A percentile compares a stretch with the other conserved stretches of the same genome.
phyloP scores from a whole-genome alignment of 1,139 yeast genomes.

The Tardiomyces digboiensis region DNA sequence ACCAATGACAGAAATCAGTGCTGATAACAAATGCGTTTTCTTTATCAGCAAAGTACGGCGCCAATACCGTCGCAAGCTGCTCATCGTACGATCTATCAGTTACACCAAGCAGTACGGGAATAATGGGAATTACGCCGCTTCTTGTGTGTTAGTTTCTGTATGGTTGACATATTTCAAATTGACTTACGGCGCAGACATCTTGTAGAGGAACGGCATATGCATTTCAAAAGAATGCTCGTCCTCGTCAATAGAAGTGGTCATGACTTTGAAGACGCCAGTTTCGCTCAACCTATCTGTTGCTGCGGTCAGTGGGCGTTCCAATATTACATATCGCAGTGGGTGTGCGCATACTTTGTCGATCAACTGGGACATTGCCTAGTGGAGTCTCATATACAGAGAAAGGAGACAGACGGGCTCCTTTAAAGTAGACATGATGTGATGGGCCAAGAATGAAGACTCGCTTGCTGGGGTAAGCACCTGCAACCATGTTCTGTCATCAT shows the following conservation, averaged over 20 bases:
- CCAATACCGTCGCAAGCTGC: conserved; percentile 39
- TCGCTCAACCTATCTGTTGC: conserved; percentile 24
- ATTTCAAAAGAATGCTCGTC: conserved; percentile 93
- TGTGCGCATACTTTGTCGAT: conserved; percentile 29
- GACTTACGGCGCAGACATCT: conserved; percentile 26
- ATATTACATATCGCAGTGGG: background rate
- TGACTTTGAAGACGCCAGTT: conserved; percentile 38
- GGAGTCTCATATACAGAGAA: conserved; percentile 68
- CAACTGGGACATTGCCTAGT: conserved; percentile 64
- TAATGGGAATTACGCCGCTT: conserved; percentile 27
- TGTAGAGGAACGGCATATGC: conserved; percentile 76
- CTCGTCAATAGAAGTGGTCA: conserved; percentile 57
- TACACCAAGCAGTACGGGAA: conserved; percentile 78
- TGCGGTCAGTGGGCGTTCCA: background rate
- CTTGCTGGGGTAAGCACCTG: conserved; percentile 25
- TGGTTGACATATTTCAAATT: too few relatives aligned
- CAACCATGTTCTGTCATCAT: too few relatives aligned
- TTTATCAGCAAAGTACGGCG: conserved; percentile 46
- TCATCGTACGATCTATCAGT: conserved; percentile 38
- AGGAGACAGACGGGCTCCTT: conserved; percentile 45
- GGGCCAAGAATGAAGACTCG: conserved; percentile 85
- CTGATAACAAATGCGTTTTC: conserved; percentile 68
- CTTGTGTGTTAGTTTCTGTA: too few relatives aligned
- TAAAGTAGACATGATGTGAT: conserved; percentile 83
- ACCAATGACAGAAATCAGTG: conserved; percentile 95